Conservation (phyloP, 495 filamentous ascomycete species). For the Podospora pseudocomata region DNA sequence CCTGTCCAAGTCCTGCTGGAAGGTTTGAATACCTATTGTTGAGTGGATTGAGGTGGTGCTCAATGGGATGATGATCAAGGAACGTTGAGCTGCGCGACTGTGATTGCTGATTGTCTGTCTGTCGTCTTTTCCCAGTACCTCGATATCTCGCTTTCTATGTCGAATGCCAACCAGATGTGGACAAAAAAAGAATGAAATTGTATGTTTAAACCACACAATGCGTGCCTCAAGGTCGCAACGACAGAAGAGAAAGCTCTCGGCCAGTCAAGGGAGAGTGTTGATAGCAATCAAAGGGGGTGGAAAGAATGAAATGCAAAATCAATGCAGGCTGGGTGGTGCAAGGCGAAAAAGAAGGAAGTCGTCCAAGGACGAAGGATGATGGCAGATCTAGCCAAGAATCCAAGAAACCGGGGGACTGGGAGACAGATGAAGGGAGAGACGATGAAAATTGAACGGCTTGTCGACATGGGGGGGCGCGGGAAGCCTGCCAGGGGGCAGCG, state of each 20-base stretch:
- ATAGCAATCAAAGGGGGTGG: background rate
- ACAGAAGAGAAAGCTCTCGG: background rate
- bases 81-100: background rate
- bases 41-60: background rate
- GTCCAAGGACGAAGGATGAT: background rate
- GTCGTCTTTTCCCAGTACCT: background rate
- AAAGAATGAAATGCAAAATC: background rate
- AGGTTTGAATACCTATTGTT: background rate
- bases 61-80: background rate
- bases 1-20: constrained; percentile 4
- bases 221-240: background rate
- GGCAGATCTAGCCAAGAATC: constrained; percentile 4
- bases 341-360: background rate
- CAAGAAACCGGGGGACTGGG: constrained; percentile 4
- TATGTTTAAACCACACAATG: background rate
- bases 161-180: background rate
- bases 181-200: constrained; percentile 8
- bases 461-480: background rate
- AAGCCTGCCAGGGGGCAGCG: background rate
- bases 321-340: background rate
- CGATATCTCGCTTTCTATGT: background rate
- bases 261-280: background rate
- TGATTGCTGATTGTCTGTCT: background rate
- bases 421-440: constrained; percentile 1
- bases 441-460: background rate